Evolutionary conservation across 345 rosid genomes (phyloP).

Genomic region (Isatis tinctoria): DNA sequence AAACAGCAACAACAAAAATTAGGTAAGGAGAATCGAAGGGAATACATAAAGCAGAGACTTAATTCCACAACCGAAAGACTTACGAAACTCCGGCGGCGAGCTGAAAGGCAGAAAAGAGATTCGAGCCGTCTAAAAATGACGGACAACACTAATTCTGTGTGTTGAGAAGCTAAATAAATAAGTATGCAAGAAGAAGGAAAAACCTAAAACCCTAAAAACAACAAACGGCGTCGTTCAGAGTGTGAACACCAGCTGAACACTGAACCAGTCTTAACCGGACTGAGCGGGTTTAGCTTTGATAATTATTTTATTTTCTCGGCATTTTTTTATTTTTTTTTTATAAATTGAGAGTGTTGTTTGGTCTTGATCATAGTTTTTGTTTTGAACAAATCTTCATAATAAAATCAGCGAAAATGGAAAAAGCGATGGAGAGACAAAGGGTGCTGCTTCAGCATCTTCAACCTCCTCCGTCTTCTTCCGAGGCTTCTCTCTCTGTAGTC

Average conservation of each 20-base stretch:
- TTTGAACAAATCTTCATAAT: not conserved
- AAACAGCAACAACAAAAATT: not conserved
- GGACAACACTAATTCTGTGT: not conserved
- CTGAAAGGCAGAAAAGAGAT: not conserved
- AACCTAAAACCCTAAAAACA: not conserved
- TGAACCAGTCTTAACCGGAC: not conserved
- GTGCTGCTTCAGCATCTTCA: constrained; percentile 74
- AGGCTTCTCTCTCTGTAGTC: constrained; percentile 51
- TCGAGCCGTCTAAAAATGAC: constrained; percentile 27
- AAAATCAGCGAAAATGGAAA: constrained; percentile 48
- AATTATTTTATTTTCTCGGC: no score
- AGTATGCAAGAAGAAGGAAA: not conserved
- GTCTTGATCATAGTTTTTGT: not conserved
- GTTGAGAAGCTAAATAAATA: not conserved
- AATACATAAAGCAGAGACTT: not conserved
- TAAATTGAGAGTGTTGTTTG: not conserved
- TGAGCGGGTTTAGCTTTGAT: not conserved
- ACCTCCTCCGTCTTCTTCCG: constrained; percentile 24
- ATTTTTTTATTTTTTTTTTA: not conserved
- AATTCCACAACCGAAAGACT: not conserved
- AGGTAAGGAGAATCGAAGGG: not conserved
- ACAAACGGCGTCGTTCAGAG: not conserved
- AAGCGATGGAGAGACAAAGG: constrained; percentile 70
- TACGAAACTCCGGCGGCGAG: not conserved
- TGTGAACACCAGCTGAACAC: not conserved